Percentiles rank a stretch among this genome's conserved stretches.
Conservation (phyloP, 2,329 filamentous ascomycete species). For the Fusarium penzigii region DNA sequence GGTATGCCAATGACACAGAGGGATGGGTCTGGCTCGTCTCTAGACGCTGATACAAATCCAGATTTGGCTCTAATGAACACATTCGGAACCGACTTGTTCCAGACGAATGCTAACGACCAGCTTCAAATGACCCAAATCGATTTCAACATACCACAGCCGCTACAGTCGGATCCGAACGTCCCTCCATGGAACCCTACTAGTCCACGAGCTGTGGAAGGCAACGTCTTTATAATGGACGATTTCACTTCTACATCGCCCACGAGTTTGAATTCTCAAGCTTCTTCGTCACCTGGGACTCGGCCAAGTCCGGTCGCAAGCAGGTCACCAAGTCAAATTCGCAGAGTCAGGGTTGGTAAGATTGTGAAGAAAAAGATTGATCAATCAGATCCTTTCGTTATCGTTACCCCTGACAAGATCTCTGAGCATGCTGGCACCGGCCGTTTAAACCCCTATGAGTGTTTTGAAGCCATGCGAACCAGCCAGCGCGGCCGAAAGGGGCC, state of each 20-base stretch:
- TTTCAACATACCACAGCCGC: slow-evolving; percentile 40
- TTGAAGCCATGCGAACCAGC: slow-evolving; percentile 53
- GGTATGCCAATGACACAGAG: slow-evolving; percentile 22
- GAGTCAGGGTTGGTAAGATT: slow-evolving; percentile 45
- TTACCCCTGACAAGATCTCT: slow-evolving; percentile 55
- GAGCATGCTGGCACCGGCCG: slow-evolving; percentile 45
- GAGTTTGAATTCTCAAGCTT: slow-evolving; percentile 32
- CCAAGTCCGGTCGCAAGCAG: slow-evolving; percentile 22
- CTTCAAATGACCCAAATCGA: slow-evolving; percentile 32
- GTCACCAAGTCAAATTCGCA: slow-evolving; percentile 41
- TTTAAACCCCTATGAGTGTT: slow-evolving; percentile 55
- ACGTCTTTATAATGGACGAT: slow-evolving; percentile 42
- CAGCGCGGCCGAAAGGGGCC: slow-evolving; percentile 59
- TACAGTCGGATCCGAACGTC: slow-evolving; percentile 38
- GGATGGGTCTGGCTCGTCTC: slow-evolving; percentile 6
- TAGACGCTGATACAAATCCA: slow-evolving; percentile 25
- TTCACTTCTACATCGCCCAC: slow-evolving; percentile 36
- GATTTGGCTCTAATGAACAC: slow-evolving; percentile 35
- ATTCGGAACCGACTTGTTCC: slow-evolving; percentile 35
- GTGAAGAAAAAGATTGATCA: slow-evolving; percentile 47
- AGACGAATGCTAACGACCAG: slow-evolving; percentile 21
- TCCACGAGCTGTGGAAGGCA: slow-evolving; percentile 31
- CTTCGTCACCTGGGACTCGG: slow-evolving; percentile 32
- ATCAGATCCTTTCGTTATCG: slow-evolving; percentile 53
- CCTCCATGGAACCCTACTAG: slow-evolving; percentile 46